Base-by-base conservation (phyloP, 2,329 filamentous ascomycete genomes). In the Cytospora leucostoma region DNA sequence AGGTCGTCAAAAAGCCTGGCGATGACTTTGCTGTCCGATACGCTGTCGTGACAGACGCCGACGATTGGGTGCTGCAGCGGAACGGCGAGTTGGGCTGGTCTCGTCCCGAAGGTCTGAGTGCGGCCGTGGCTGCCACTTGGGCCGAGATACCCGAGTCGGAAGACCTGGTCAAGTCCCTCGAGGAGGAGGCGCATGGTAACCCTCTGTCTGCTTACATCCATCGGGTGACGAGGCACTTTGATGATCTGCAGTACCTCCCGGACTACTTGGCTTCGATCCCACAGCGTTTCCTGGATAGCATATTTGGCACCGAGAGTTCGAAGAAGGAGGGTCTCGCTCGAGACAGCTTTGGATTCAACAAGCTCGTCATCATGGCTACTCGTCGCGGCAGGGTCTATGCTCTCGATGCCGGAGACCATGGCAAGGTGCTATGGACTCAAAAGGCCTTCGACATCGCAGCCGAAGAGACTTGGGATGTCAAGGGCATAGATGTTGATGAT, bases 301-400 rank as follows among this genome's bases (percentile, higher is more conserved):
- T 92, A 17, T 72, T 88, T 10, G 85, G 87, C 37, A 84, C 84
- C 0, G 80, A 83, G 10, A 77, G 81, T 17, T 71, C 76, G 1
- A 76, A 76, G 27, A 73, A 74, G 21, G 74, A 79, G 34, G 80
- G 80, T 7, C 78, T 89, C n/a, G 77, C 80, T 19, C 82, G 87
- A 17, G 90, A 95, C 70, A 86, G 82, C 47, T 98, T 98, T 74
- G 94, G 94, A 5, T 94, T 97, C 76, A 89, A 91, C 74, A 96
- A 97, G 76, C 79, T 94, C 37, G 84, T 93, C 7, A 81, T 97
- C 63, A 80, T 97, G 57, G 93, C 89, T 7, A 97, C 93, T 2
- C 83, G 86, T 61, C 88, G 87, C 62, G 93, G 93, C 15, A 88
- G 90, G 67, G 78, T 98, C 19, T 90, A 93, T 68, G 92, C 89